Base-by-base conservation (phyloP, 768 basidiomycete genomes). In the Bullera alba region DNA sequence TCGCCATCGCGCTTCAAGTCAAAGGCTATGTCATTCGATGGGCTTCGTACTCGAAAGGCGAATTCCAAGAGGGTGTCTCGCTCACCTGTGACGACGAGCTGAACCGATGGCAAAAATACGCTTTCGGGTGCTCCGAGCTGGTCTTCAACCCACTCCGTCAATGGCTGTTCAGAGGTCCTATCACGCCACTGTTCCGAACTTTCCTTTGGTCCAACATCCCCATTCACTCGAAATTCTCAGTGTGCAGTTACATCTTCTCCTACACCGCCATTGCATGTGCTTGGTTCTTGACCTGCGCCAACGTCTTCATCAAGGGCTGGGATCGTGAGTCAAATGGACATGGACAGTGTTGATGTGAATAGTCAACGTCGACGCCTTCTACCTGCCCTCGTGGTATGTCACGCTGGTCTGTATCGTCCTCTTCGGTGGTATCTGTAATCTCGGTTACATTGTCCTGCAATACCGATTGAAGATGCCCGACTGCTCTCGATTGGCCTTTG, bases 31-130 rank as follows among this genome's bases (percentile, higher is more conserved):
- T 60, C 16, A 55, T 72, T 3, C 63, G 72, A 52, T 75, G 67
- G 88, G 84, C 87, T 25, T 86, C 85, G 0, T 92, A 92, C 70
- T 84, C 82, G 1, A 79, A 85, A 19, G 82, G 87, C 42, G 85
- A 81, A 1, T 92, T 91, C 77, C 86, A 89, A 74, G 90, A 93
- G 64, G 90, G 90, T 55, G 89, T 93, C 17, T 86, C 85, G 0
- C 75, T 93, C 15, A 91, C 90, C 0, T 83, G 82, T 48, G 87
- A 90, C 45, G 90, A 93, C 62, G 90, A 93, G 69, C 75, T 93
- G 7, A 91, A 91, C 61, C 73, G 90, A 2, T 93, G 90, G 90
- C 87, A 91, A 55, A 93, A 91, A 55, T 73, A 71, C 47, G 64
- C 67, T 23, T 69, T 55, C 46, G 65, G 67, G 14, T 68, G 67